Evolutionary conservation across 805 yeast genomes (phyloP), one percentile per base, ranked within the genome.

Genomic region (Tetrapisispora phaffii): DNA sequence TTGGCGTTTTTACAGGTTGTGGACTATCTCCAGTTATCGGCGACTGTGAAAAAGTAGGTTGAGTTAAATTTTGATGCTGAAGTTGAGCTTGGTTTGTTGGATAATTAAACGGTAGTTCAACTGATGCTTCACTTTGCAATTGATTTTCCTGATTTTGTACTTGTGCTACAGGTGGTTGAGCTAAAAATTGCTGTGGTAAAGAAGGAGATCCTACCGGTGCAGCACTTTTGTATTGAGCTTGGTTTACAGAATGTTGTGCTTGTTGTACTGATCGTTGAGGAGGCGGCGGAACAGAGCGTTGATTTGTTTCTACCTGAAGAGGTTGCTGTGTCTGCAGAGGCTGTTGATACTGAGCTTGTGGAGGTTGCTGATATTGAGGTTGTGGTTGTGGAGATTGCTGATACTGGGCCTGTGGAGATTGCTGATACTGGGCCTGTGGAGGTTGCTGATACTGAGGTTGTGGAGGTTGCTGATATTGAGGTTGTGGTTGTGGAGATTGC

Each of bases 381-480:
- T 34, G 44, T 13, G 15, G 40, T 5, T 15, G 16, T 26, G n/a
- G 24, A 8, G 10, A 3, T 34, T 34, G 26, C n/a, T 20, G 26
- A 21, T 9, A 12, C 16, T 34, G 26, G 10, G 24, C 7, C 19
- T 34, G 36, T 19, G 9, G 40, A 24, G 19, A 17, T 33, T 26
- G 33, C 19, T 12, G 41, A 2, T 15, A 35, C 16, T 41, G 48
- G 1, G 44, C 47, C 37, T 48, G 50, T 28, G 43, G 46, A 10
- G 45, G 53, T 20, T 28, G 32, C 17, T 38, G 34, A 19, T 38
- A 21, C 43, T 20, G 31, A 26, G 39, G 19, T 36, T 50, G 39
- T 46, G 45, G 34, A 28, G 49, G 21, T 40, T 51, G 39, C 3
- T 21, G 39, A 45, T 50, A 16, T 31, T 32, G 24, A 15, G 35